phyloP scores from a whole-genome alignment of 2,329 filamentous ascomycete species.

The Malbranchea zuffiana region DNA sequence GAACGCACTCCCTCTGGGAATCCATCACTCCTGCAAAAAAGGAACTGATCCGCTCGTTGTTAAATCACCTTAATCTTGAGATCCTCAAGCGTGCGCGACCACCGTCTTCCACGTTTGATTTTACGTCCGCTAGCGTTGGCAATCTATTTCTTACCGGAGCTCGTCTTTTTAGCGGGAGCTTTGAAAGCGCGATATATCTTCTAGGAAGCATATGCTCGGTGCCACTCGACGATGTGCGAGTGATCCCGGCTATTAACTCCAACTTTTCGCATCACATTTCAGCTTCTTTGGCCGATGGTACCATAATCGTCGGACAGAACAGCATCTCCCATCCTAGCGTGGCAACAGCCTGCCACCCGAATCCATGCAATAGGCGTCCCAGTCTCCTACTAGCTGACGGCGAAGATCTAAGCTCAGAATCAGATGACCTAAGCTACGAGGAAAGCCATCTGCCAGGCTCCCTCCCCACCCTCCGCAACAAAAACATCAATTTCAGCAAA shows the following conservation, averaged over 20 bases:
- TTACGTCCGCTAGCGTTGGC: slow-evolving; percentile 62
- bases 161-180: slow-evolving; percentile 79
- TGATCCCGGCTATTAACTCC: slow-evolving; percentile 83
- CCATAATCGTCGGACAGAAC: slow-evolving; percentile 79
- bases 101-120: slow-evolving; percentile 62
- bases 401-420: slow-evolving; percentile 22
- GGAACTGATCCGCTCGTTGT: slow-evolving; percentile 64
- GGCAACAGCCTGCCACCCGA: slow-evolving; percentile 42
- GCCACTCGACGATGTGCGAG: slow-evolving; percentile 56
- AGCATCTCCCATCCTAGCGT: slow-evolving; percentile 76
- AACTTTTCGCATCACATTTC: slow-evolving; percentile 95
- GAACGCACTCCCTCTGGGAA: slow-evolving; percentile 64
- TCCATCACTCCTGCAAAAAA: slow-evolving; percentile 59
- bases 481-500: slow-evolving; percentile 76
- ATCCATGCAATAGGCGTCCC: slow-evolving; percentile 22
- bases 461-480: slow-evolving; percentile 65
- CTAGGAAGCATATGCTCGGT: slow-evolving; percentile 80
- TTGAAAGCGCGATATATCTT: slow-evolving; percentile 86
- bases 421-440: slow-evolving; percentile 26
- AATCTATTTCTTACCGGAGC: slow-evolving; percentile 77
- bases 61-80: slow-evolving; percentile 66
- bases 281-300: slow-evolving; percentile 64
- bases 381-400: slow-evolving; percentile 27
- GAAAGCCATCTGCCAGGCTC: slow-evolving; percentile 48
- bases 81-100: slow-evolving; percentile 64